Evolutionary conservation across 108 stramenopile species (phyloP), one percentile per base, ranked within the genome.

Genomic region (Aurantiochytrium sp.): DNA sequence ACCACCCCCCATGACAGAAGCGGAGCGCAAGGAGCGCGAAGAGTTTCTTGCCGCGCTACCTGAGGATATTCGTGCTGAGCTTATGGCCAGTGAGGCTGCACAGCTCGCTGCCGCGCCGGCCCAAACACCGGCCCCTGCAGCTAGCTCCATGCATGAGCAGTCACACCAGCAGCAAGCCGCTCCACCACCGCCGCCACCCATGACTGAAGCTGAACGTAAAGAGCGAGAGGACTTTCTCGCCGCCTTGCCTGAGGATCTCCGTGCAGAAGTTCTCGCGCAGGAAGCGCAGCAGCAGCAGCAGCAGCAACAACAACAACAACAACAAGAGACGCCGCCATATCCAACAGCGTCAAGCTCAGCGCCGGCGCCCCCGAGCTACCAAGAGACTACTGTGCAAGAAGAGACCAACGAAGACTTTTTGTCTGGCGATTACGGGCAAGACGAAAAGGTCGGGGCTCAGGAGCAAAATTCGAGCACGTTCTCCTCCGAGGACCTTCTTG

Each of bases 151-250:
- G 35, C 35, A 35, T 35, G 35, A 35, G 35, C 35, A 35, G 35
- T 35, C 35, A 35, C 35, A 35, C 35, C 35, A 35, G 35, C 35
- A 35, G 35, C 35, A 35, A 35, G 35, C 35, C 16, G 23, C 76
- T 25, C 45, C 76, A 12, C 18, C 76, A 45, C 76, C 76, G 12
- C 51, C 76, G n/a, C 49, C 51, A 47, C 76, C 45, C 0, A 53
- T 53, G 76, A 4, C 51, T 35, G 76, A 53, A 23, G 51, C 51
- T 8, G 76, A 47, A 23, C 49, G 76, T 8, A 83, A 83, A 23
- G 76, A 83, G 51, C 76, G 76, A 8, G 76, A 83, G 51, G 76
- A 83, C 2, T 83, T 83, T 23, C 76, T 83, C 19, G 76, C 76
- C 16, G 76, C 76, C 12, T 45, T 83, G 6, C 76, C 76, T 8